A percentile compares a stretch with the other conserved stretches of the same genome.
These are phyloP conservation scores for Metschnikowia colocasiae DNA, from an alignment of 805 yeast species.

Conservation along the genomic window DNA sequence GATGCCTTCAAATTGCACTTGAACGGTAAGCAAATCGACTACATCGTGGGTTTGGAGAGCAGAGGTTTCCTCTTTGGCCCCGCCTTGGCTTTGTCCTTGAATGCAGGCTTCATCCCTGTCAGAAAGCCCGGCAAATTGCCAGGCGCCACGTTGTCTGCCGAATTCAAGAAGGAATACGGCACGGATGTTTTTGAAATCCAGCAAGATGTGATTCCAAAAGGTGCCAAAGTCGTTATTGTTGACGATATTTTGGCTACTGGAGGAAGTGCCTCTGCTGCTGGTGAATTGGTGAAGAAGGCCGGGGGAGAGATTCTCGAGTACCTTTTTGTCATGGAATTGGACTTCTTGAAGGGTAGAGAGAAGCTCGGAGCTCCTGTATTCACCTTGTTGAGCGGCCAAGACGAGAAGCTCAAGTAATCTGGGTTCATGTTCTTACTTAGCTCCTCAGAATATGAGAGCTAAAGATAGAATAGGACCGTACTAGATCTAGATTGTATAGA, in stretches of 20 bases:
- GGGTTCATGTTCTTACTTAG: neutral
- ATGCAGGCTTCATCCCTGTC: constrained; percentile 90
- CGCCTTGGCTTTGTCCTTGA: constrained; percentile 81
- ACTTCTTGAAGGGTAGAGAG: constrained; percentile 90
- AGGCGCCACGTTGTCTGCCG: constrained; percentile 70
- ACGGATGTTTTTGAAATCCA: constrained; percentile 87
- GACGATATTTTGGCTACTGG: constrained; percentile 99
- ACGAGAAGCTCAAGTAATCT: constrained; percentile 40
- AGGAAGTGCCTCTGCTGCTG: constrained; percentile 94
- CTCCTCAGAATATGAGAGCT: neutral
- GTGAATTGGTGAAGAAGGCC: constrained; percentile 64
- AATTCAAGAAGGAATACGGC: constrained; percentile 90
- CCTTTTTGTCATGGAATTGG: constrained; percentile 89
- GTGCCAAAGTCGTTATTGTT: constrained; percentile 78
- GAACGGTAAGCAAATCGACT: constrained; percentile 68
- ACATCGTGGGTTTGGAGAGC: constrained; percentile 90
- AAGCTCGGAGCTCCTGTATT: constrained; percentile 81
- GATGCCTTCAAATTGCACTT: constrained; percentile 77
- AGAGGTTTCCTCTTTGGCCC: constrained; percentile 98
- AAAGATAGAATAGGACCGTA: neutral
- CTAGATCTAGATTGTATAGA: neutral
- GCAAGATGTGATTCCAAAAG: constrained; percentile 70
- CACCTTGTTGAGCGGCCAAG: constrained; percentile 83
- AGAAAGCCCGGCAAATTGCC: constrained; percentile 96
- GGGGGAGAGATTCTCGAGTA: constrained; percentile 76